A percentile compares a stretch with the other conserved stretches of the same genome.
These are phyloP conservation scores for Saksenaea vasiformis DNA, from an alignment of 371 early-diverging fungal species.

Conservation along the genomic window DNA sequence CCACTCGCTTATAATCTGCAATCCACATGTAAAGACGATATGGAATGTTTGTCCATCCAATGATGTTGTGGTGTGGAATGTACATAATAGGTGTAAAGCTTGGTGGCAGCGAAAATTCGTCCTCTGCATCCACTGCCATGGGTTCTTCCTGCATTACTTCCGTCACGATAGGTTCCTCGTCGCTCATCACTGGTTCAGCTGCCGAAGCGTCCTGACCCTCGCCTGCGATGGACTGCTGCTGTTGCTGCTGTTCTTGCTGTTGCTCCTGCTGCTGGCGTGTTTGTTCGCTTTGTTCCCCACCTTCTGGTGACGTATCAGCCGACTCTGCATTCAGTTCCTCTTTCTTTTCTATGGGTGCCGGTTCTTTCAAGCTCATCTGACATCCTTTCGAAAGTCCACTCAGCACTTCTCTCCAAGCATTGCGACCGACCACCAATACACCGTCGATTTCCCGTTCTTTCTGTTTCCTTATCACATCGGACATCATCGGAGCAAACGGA, in stretches of 20 bases:
- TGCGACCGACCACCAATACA: constrained; percentile 64
- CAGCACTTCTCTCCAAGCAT: constrained; percentile 59
- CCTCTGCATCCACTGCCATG: constrained; percentile 12
- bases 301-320: background rate
- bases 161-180: background rate
- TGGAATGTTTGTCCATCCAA: constrained; percentile 68
- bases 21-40: constrained; percentile 62
- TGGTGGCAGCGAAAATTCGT: constrained; percentile 51
- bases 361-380: constrained; percentile 39
- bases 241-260: no score
- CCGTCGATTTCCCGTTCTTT: constrained; percentile 46
- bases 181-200: background rate
- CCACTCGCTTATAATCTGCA: constrained; percentile 61
- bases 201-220: background rate
- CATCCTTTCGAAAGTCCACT: constrained; percentile 65
- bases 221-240: background rate
- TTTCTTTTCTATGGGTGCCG: constrained; percentile 3
- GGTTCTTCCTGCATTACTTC: background rate
- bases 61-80: constrained; percentile 66
- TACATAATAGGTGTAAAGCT: constrained; percentile 63
- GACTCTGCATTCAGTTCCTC: background rate
- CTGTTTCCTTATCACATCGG: constrained; percentile 19
- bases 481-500: constrained; percentile 28
- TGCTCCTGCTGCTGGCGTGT: background rate
- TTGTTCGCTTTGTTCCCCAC: background rate